These are phyloP conservation scores for Aspergillus awamori DNA, from an alignment of 2,329 filamentous ascomycete genomes.

Conservation along the genomic window DNA sequence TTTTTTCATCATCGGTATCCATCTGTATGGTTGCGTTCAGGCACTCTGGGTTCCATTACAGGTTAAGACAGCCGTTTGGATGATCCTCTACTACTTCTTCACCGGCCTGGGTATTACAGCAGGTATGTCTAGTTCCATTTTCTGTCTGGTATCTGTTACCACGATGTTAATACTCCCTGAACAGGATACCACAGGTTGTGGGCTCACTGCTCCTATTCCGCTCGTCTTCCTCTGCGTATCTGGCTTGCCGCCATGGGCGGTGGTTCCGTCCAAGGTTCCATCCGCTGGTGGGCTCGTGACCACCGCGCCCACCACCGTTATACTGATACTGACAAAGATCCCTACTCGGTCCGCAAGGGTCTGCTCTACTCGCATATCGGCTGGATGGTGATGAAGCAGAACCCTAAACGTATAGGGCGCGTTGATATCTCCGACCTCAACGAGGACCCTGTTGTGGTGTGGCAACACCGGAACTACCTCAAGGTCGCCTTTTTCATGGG, in stretches of 20 bases:
- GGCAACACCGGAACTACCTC: conserved; percentile 86
- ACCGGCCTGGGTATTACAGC: conserved; percentile 79
- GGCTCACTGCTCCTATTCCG: conserved; percentile 84
- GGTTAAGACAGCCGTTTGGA: conserved; percentile 71
- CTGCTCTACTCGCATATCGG: conserved; percentile 81
- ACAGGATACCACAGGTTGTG: conserved; percentile 79
- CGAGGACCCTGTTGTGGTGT: conserved; percentile 80
- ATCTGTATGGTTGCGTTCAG: conserved; percentile 70
- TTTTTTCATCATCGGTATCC: conserved; percentile 75
- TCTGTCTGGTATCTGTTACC: background rate
- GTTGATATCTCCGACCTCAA: conserved; percentile 88
- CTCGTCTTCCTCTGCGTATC: conserved; percentile 72
- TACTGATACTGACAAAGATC: conserved; percentile 90
- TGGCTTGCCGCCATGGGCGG: conserved; percentile 81
- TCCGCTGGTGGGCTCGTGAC: conserved; percentile 85
- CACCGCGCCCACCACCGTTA: conserved; percentile 89
- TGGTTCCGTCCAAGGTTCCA: conserved; percentile 81
- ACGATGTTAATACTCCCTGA: conserved; percentile 17
- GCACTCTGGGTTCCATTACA: conserved; percentile 78
- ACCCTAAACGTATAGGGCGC: conserved; percentile 83
- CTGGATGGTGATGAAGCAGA: conserved; percentile 94
- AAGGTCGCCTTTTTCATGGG: conserved; percentile 78
- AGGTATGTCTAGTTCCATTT: conserved; percentile 56
- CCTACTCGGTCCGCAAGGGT: conserved; percentile 88
- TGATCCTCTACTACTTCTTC: conserved; percentile 80